phyloP scores from a whole-genome alignment of 2,329 filamentous ascomycete species.

The Phaeoacremonium minimum region DNA sequence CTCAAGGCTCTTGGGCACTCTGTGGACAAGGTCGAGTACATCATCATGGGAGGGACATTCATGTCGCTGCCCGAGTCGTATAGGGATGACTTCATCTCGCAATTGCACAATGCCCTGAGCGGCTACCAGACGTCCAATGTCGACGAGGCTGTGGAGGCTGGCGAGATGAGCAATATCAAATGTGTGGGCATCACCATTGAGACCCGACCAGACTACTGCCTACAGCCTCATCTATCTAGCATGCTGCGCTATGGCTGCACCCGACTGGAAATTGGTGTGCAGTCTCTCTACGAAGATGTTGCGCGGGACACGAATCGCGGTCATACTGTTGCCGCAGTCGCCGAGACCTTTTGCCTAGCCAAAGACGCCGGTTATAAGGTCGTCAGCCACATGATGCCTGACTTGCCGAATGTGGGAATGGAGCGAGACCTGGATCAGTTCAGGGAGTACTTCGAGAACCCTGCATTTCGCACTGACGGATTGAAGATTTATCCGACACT shows the following conservation, averaged over 20 bases:
- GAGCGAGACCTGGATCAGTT: slow-evolving; percentile 97
- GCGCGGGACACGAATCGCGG: slow-evolving; percentile 97
- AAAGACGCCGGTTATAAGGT: slow-evolving; percentile 99
- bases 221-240: slow-evolving; percentile 89
- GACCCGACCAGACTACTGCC: slow-evolving; percentile 92
- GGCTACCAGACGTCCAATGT: slow-evolving; percentile 93
- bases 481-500: slow-evolving; percentile 97
- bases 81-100: slow-evolving; percentile 88
- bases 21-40: slow-evolving; percentile 99
- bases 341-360: slow-evolving; percentile 93
- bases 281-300: slow-evolving; percentile 96
- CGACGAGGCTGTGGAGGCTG: slow-evolving; percentile 89
- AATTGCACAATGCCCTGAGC: slow-evolving; percentile 93
- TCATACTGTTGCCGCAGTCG: slow-evolving; percentile 91
- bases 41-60: slow-evolving; percentile 99
- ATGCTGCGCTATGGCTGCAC: slow-evolving; percentile 99
- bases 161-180: slow-evolving; percentile 95
- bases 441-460: slow-evolving; percentile 95
- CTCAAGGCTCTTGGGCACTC: slow-evolving; percentile 93
- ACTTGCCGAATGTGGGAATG: slow-evolving; percentile 96
- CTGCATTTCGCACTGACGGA: slow-evolving; percentile 91
- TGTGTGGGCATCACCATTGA: slow-evolving; percentile 99
- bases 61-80: slow-evolving; percentile 93
- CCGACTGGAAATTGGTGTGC: slow-evolving; percentile 87
- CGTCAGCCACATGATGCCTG: slow-evolving; percentile 99